A percentile compares a stretch with the other conserved stretches of the same genome.
phyloP scores from a whole-genome alignment of 805 yeast species.

The Tanozyma kutaoensis region DNA sequence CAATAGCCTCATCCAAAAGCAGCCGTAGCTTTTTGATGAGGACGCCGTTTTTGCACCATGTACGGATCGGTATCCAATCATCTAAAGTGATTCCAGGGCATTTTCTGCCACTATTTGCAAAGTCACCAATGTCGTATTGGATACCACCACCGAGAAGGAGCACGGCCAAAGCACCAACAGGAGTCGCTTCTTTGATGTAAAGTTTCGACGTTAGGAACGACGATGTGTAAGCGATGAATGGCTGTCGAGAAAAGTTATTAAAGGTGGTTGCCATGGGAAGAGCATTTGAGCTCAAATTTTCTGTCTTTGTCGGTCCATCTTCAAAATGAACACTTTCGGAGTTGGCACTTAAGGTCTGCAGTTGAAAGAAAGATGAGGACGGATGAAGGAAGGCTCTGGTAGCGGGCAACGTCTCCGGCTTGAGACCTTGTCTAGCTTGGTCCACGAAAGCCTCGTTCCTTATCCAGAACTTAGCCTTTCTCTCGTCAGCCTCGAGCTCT shows the following conservation, averaged over 20 bases:
- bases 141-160: conserved; percentile 74
- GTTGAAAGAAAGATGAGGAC: conserved; percentile 52
- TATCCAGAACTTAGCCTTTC: conserved; percentile 58
- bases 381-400: conserved; percentile 79
- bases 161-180: conserved; percentile 58
- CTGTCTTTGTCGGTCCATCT: conserved; percentile 16
- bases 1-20: conserved; percentile 56
- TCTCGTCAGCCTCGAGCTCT: conserved; percentile 76
- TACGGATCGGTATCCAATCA: conserved; percentile 78
- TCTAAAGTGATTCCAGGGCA: conserved; percentile 81
- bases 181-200: conserved; percentile 67
- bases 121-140: conserved; percentile 36
- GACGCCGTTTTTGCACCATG: conserved; percentile 93
- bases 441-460: conserved; percentile 40
- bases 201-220: conserved; percentile 55
- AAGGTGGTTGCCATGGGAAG: too few species aligned
- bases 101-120: conserved; percentile 29
- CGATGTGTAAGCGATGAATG: conserved; percentile 51
- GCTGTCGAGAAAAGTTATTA: conserved; percentile 9
- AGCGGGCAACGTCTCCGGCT: conserved; percentile 30
- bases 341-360: conserved; percentile 1
- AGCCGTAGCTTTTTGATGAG: conserved; percentile 56
- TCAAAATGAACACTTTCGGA: conserved; percentile 17
- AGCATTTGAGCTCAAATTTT: too few species aligned
- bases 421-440: conserved; percentile 3